Evolutionary conservation across 495 filamentous ascomycete genomes (phyloP).

Genomic region (Neurospora africana): DNA sequence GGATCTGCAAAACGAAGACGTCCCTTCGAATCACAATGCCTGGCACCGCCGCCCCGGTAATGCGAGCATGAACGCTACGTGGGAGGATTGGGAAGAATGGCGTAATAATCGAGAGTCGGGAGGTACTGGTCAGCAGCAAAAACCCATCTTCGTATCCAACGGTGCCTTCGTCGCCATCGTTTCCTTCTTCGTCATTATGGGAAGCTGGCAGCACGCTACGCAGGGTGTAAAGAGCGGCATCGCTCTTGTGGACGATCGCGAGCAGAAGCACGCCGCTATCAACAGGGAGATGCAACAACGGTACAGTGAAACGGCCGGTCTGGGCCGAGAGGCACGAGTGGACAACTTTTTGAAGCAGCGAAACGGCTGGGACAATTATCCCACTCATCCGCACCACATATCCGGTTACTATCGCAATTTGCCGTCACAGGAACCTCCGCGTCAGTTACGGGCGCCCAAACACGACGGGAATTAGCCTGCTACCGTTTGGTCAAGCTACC

Average conservation of each 20-base stretch:
- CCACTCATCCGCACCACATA: neutral
- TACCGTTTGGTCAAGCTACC: neutral
- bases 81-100: constrained; percentile 98
- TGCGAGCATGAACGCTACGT: constrained; percentile 77
- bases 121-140: constrained; percentile 33
- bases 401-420: neutral
- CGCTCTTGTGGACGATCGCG: constrained; percentile 49
- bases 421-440: neutral
- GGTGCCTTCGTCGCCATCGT: constrained; percentile 61
- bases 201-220: constrained; percentile 54
- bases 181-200: constrained; percentile 53
- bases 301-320: constrained; percentile 38
- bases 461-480: neutral
- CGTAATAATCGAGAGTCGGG: constrained; percentile 38
- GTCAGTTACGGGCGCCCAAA: neutral
- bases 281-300: constrained; percentile 48
- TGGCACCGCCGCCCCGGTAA: constrained; percentile 40
- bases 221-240: constrained; percentile 48
- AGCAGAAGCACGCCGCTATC: constrained; percentile 51
- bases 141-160: constrained; percentile 62
- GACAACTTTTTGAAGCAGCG: constrained; percentile 61
- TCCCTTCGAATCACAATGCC: constrained; percentile 31
- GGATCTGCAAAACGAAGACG: constrained; percentile 27
- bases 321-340: constrained; percentile 53
- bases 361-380: constrained; percentile 33